phyloP scores from a whole-genome alignment of 2,329 filamentous ascomycete genomes.

The Ophiobolus disseminans region DNA sequence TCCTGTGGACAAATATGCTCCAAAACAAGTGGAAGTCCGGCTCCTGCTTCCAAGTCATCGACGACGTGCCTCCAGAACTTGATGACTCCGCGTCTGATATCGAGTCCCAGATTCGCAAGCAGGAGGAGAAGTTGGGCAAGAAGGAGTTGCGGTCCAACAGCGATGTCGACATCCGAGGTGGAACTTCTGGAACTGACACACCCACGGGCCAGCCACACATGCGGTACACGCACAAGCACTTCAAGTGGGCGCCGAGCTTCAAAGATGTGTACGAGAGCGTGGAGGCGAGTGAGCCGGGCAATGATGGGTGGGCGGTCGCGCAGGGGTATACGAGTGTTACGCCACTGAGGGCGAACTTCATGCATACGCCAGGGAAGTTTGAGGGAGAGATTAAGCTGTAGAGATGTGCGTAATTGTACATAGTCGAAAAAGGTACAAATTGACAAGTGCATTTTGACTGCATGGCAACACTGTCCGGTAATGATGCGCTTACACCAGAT shows the following conservation, averaged over 20 bases:
- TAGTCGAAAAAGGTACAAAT: too few species aligned
- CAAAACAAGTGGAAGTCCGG: slow-evolving; percentile 90
- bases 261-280: slow-evolving; percentile 87
- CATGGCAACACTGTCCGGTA: too few species aligned
- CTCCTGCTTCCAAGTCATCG: slow-evolving; percentile 84
- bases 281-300: slow-evolving; percentile 77
- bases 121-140: slow-evolving; percentile 59
- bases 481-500: too few species aligned
- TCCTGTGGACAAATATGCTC: slow-evolving; percentile 84
- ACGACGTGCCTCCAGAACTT: slow-evolving; percentile 67
- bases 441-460: too few species aligned
- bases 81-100: slow-evolving; percentile 68
- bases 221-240: slow-evolving; percentile 79
- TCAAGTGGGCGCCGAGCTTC: slow-evolving; percentile 93
- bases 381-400: slow-evolving; percentile 42
- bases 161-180: slow-evolving; percentile 18
- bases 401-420: background rate
- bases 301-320: slow-evolving; percentile 92
- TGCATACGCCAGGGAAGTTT: slow-evolving; percentile 62
- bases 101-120: slow-evolving; percentile 76
- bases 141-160: slow-evolving; percentile 40
- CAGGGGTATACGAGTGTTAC: slow-evolving; percentile 90
- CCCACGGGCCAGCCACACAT: slow-evolving; percentile 42
- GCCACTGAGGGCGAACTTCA: slow-evolving; percentile 90
- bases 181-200: slow-evolving; percentile 35